Conservation (phyloP, 306 rosid species). For the Prunus davidiana region DNA sequence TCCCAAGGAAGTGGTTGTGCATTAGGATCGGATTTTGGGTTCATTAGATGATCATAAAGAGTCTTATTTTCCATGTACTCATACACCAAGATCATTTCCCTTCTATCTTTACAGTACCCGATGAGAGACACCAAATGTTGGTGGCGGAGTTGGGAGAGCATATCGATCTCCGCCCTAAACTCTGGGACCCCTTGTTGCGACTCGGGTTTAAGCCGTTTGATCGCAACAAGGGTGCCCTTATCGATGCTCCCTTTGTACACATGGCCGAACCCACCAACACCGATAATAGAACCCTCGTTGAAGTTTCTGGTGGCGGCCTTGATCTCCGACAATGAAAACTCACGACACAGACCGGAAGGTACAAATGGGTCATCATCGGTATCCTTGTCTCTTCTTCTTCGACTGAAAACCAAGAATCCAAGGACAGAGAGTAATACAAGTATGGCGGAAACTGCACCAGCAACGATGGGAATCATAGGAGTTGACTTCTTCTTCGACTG, state of each 20-base stretch:
- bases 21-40: too few species aligned
- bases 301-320: conserved; percentile 34
- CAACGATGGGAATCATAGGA: neutral
- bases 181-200: conserved; percentile 6
- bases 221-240: neutral
- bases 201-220: conserved; percentile 6
- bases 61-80: too few species aligned
- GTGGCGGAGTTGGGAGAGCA: too few species aligned
- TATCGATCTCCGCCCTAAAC: neutral
- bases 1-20: too few species aligned
- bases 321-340: conserved; percentile 27
- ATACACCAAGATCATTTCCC: too few species aligned
- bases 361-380: neutral
- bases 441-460: conserved; percentile 2
- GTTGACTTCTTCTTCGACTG: too few species aligned
- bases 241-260: conserved; percentile 35
- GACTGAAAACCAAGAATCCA: neutral
- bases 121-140: too few species aligned
- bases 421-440: neutral
- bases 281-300: conserved; percentile 11
- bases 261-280: conserved; percentile 40
- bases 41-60: too few species aligned
- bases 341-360: conserved; percentile 21
- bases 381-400: neutral
- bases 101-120: too few species aligned